Evolutionary conservation across 2,329 filamentous ascomycete species (phyloP), one percentile per base, ranked within the genome.

Genomic region (Aspergillus pseudoglaucus): DNA sequence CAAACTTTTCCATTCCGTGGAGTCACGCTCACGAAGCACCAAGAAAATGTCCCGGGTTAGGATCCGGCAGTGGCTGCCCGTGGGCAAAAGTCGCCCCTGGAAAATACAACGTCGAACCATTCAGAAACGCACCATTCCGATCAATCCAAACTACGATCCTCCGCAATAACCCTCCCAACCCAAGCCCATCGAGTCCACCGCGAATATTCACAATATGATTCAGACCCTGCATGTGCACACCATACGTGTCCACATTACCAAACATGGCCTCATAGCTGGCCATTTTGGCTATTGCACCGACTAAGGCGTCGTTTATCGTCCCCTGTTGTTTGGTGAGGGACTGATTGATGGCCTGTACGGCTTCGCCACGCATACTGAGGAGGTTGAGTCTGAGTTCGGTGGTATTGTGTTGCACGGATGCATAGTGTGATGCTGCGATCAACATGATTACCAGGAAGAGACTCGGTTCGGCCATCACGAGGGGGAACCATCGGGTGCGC

Each of bases 231-330:
- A 78, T 78, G 61, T 79, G 75, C 3, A 70, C 68, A 44, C 66
- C 59, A 49, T 73, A 78, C 12, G 67, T 64, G 3, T 63, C 57
- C 17, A 65, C 54, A 17, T 68, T 65, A 18, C 75, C 75, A 52
- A 72, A 76, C 51, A 77, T 71, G n/a, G 74, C 74, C 54, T 79
- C 76, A 56, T 75, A 78, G 50, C 70, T 72, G 8, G 75, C 75
- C 74, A 79, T 75, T 52, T 75, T 74, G 30, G 72, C 73, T 3
- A 76, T 73, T 2, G 75, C 74, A 7, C 70, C 72, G 44, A 78
- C 68, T 27, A 76, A 51, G 12, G 68, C 68, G 53, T 77, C 74
- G 50, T 60, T 69, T 6, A 68, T 58, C 4, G 55, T 53, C 23
- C 60, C 52, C 2, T 52, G 50, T 9, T 30, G 49, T 22, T 62